Evolutionary conservation across 2,329 filamentous ascomycete species (phyloP).

Genomic region (Pseudocercospora musae): DNA sequence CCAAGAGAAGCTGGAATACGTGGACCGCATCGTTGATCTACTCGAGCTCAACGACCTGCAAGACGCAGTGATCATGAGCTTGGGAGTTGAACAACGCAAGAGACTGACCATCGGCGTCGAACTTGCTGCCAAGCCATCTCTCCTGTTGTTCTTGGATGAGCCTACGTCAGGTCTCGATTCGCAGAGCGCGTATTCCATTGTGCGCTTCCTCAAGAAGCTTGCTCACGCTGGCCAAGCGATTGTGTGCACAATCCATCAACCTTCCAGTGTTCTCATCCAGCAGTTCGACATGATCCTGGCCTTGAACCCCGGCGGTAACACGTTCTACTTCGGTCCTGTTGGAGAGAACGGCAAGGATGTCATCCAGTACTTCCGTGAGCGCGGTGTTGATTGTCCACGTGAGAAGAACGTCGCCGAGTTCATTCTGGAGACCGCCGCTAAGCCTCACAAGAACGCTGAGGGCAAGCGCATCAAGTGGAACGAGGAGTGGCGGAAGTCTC

Average conservation of each 20-base stretch:
- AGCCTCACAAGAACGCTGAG: conserved; percentile 51
- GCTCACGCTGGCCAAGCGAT: conserved; percentile 66
- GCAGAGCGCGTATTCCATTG: conserved; percentile 65
- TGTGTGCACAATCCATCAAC: conserved; percentile 72
- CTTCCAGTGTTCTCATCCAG: conserved; percentile 65
- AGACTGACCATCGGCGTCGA: conserved; percentile 71
- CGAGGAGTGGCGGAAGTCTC: conserved; percentile 67
- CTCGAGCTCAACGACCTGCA: conserved; percentile 64
- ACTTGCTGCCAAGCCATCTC: conserved; percentile 64
- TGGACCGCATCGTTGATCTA: conserved; percentile 63
- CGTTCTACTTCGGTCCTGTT: conserved; percentile 70
- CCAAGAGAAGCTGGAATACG: conserved; percentile 63
- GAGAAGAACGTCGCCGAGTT: conserved; percentile 66
- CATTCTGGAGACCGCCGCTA: conserved; percentile 63
- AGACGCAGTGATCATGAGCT: conserved; percentile 62
- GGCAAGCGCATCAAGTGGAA: conserved; percentile 67
- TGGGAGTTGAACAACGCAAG: conserved; percentile 69
- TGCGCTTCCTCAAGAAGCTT: conserved; percentile 66
- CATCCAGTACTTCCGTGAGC: conserved; percentile 64
- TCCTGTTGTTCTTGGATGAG: conserved; percentile 69
- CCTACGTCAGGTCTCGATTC: conserved; percentile 69
- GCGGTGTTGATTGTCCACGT: conserved; percentile 64
- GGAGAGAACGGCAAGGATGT: conserved; percentile 64
- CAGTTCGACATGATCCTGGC: conserved; percentile 72
- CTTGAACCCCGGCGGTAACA: conserved; percentile 65